phyloP scores from a whole-genome alignment of 768 basidiomycete genomes.

The Suillus subalutaceus region DNA sequence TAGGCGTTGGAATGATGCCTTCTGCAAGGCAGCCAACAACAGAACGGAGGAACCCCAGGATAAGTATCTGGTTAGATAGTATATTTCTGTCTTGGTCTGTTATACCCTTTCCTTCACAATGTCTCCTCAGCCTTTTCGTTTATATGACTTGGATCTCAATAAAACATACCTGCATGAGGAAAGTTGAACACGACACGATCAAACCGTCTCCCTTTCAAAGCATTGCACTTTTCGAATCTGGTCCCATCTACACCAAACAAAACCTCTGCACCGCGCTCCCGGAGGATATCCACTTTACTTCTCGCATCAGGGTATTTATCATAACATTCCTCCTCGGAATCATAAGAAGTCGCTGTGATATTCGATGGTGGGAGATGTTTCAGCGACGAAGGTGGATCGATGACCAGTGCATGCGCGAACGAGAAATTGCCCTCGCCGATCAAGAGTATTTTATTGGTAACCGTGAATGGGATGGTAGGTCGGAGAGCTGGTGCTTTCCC shows the following conservation, averaged over 20 bases:
- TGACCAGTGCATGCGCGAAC: slow-evolving; percentile 75
- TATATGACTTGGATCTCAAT: slow-evolving; percentile 5
- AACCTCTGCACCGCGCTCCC: slow-evolving; percentile 64
- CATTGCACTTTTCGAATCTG: slow-evolving; percentile 58
- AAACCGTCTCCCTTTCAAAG: slow-evolving; percentile 65
- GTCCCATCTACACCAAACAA: slow-evolving; percentile 88
- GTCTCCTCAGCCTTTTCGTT: slow-evolving; percentile 5
- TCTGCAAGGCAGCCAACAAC: slow-evolving; percentile 59
- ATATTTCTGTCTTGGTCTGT: slow-evolving; percentile 94
- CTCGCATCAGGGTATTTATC: slow-evolving; percentile 80
- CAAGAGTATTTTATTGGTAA: slow-evolving; percentile 70
- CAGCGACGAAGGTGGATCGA: slow-evolving; percentile 46
- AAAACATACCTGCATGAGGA: slow-evolving; percentile 82
- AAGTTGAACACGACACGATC: slow-evolving; percentile 94
- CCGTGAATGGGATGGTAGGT: slow-evolving; percentile 65
- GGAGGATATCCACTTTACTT: slow-evolving; percentile 57
- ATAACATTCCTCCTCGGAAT: slow-evolving; percentile 74
- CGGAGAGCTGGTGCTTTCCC: slow-evolving; percentile 36
- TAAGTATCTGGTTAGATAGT: slow-evolving; percentile 80
- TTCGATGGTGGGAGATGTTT: slow-evolving; percentile 62
- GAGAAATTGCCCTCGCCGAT: slow-evolving; percentile 97
- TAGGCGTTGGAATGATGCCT: slow-evolving; percentile 56
- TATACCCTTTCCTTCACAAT: slow-evolving; percentile 74
- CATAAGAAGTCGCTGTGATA: slow-evolving; percentile 85
- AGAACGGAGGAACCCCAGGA: slow-evolving; percentile 82